phyloP scores from a whole-genome alignment of 768 basidiomycete genomes.

The Multifurca ochricompacta region DNA sequence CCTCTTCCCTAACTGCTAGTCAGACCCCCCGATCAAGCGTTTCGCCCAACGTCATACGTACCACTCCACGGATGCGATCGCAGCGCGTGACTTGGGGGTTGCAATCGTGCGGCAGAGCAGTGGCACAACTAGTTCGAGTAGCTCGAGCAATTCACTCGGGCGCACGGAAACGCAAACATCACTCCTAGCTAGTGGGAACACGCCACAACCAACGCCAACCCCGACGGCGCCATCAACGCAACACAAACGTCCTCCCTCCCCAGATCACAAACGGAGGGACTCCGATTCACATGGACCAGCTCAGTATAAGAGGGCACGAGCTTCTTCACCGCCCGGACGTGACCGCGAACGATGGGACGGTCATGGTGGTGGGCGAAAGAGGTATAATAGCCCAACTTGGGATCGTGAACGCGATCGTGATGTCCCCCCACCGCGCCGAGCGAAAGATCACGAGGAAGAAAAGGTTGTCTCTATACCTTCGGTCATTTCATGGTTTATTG shows the following conservation, averaged over 20 bases:
- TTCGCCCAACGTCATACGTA: conserved; percentile 85
- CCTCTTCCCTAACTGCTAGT: neutral
- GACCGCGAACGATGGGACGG: conserved; percentile 40
- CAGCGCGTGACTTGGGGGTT: conserved; percentile 81
- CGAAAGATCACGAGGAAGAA: conserved; percentile 42
- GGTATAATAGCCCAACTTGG: conserved; percentile 37
- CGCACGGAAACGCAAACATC: conserved; percentile 20
- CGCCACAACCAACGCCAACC: conserved; percentile 31
- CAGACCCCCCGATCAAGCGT: conserved; percentile 86
- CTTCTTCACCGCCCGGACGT: conserved; percentile 42
- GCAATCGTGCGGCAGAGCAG: conserved; percentile 36
- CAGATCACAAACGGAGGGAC: conserved; percentile 36
- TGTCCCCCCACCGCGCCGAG: conserved; percentile 30
- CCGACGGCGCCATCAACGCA: conserved; percentile 28
- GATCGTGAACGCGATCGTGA: conserved; percentile 42
- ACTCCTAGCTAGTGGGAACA: conserved; percentile 20
- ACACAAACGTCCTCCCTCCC: conserved; percentile 28
- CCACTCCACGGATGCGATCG: conserved; percentile 80
- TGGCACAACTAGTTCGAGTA: conserved; percentile 16
- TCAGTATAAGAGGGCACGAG: conserved; percentile 37
- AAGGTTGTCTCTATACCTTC: conserved; percentile 31
- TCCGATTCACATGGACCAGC: conserved; percentile 35
- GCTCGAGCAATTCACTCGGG: conserved; percentile 17
- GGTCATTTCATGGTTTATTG: conserved; percentile 79
- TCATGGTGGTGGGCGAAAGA: conserved; percentile 30